Evolutionary conservation across 2,329 filamentous ascomycete genomes (phyloP).

Genomic region (Aspergillus tubingensis): DNA sequence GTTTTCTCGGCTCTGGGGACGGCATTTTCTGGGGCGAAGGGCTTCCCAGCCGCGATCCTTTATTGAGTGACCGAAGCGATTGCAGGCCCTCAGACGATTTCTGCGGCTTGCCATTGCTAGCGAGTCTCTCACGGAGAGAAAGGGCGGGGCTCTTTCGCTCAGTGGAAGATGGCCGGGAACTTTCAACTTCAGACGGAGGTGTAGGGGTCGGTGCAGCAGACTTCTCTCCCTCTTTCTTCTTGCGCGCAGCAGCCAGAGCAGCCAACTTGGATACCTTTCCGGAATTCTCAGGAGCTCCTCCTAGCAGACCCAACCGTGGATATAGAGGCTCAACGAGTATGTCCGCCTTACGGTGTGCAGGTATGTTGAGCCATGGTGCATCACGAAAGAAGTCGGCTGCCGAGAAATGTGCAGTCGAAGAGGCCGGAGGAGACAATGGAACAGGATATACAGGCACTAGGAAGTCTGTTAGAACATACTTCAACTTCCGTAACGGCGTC

Average conservation of each 20-base stretch:
- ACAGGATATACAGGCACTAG: slow-evolving; percentile 36
- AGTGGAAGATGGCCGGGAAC: slow-evolving; percentile 16
- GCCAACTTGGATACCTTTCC: slow-evolving; percentile 87
- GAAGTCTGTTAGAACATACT: slow-evolving; percentile 41
- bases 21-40: slow-evolving; percentile 22
- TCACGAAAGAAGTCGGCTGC: slow-evolving; percentile 72
- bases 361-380: slow-evolving; percentile 80
- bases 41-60: slow-evolving; percentile 18
- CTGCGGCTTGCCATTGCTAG: slow-evolving; percentile 30
- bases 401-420: slow-evolving; percentile 40
- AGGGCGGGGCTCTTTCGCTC: slow-evolving; percentile 30
- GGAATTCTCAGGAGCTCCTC: slow-evolving; percentile 66
- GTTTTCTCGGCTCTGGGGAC: slow-evolving; percentile 21
- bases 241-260: slow-evolving; percentile 80
- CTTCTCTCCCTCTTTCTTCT: slow-evolving; percentile 75
- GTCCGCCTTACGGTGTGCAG: slow-evolving; percentile 62
- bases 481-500: slow-evolving; percentile 33
- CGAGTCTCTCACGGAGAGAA: slow-evolving; percentile 44
- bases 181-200: background rate
- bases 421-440: slow-evolving; percentile 24
- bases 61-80: slow-evolving; percentile 25
- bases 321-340: slow-evolving; percentile 63
- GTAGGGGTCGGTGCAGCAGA: slow-evolving; percentile 26
- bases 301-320: slow-evolving; percentile 70
- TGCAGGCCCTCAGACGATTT: slow-evolving; percentile 28